Evolutionary conservation across 495 filamentous ascomycete genomes (phyloP).

Genomic region (Immersiella caudata): DNA sequence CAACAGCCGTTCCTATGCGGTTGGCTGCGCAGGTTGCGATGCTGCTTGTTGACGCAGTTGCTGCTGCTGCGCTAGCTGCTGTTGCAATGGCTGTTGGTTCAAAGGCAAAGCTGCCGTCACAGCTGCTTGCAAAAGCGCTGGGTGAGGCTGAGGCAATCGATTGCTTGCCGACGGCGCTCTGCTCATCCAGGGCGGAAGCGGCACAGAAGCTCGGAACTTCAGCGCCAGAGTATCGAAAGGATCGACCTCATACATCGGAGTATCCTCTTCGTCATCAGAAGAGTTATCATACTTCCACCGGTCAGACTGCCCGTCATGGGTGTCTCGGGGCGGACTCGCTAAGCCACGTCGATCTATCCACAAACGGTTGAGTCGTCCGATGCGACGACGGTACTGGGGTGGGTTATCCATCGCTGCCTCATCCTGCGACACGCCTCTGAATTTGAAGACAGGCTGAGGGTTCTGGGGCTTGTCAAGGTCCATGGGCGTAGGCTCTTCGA

Average conservation of each 20-base stretch:
- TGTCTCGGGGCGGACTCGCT: conserved; percentile 55
- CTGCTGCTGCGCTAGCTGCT: neutral
- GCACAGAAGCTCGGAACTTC: conserved; percentile 72
- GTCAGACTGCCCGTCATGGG: conserved; percentile 61
- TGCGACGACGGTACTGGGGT: conserved; percentile 69
- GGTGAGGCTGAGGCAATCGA: neutral
- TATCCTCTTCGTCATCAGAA: conserved; percentile 69
- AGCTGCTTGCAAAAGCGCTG: neutral
- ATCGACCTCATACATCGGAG: conserved; percentile 65
- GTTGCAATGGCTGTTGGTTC: conserved; percentile 29
- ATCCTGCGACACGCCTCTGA: conserved; percentile 39
- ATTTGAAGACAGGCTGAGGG: conserved; percentile 34
- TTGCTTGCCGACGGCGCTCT: neutral
- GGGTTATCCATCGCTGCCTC: conserved; percentile 59
- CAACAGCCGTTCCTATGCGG: conserved; percentile 4
- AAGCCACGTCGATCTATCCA: conserved; percentile 76
- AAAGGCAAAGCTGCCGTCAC: conserved; percentile 13
- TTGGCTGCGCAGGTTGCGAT: conserved; percentile 1
- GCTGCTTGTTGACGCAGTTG: neutral
- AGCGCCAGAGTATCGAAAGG: conserved; percentile 69
- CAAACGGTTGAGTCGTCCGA: conserved; percentile 77
- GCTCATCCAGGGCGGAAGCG: conserved; percentile 46
- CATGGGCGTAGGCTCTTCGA: conserved; percentile 47
- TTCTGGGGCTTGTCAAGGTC: conserved; percentile 41
- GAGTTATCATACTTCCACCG: conserved; percentile 81